phyloP scores from a whole-genome alignment of 1,139 yeast genomes.

The Taphrina confusa region DNA sequence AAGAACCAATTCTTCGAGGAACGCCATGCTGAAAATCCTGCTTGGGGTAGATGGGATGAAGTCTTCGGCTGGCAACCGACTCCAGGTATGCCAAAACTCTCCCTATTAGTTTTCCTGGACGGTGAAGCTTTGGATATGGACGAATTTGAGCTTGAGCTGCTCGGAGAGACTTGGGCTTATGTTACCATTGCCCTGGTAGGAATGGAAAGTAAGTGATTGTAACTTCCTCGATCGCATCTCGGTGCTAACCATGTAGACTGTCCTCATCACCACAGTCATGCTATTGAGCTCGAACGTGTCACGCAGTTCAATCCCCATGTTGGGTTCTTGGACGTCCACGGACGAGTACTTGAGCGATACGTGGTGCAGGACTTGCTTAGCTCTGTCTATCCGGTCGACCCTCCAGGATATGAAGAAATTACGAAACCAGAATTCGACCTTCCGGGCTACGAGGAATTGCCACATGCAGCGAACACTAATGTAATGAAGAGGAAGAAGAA shows the following conservation, averaged over 20 bases:
- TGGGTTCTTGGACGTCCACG: slow-evolving; percentile 17
- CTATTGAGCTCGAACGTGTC: slow-evolving; percentile 10
- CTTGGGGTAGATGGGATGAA: slow-evolving; percentile 2
- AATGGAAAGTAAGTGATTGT: neutral
- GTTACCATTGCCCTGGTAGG: slow-evolving; percentile 16
- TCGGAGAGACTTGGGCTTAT: slow-evolving; percentile 19
- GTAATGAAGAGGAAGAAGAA: neutral
- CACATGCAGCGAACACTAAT: too few relatives aligned
- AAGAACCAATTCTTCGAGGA: slow-evolving; percentile 14
- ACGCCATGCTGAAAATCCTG: slow-evolving; percentile 9
- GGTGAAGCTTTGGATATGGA: slow-evolving; percentile 17
- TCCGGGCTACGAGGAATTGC: neutral
- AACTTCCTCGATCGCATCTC: neutral
- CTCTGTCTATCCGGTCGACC: slow-evolving; percentile 15
- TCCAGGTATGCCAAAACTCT: slow-evolving; percentile 10
- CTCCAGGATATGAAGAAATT: slow-evolving; percentile 11
- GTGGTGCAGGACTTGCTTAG: slow-evolving; percentile 8
- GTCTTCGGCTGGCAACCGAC: slow-evolving; percentile 16
- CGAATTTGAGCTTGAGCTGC: slow-evolving; percentile 15
- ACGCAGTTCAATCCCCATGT: slow-evolving; percentile 14
- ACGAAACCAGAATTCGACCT: slow-evolving; percentile 9
- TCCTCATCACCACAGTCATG: slow-evolving; percentile 18
- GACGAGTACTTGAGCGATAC: slow-evolving; percentile 9
- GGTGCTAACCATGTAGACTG: neutral
- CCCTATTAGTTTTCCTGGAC: slow-evolving; percentile 4